Evolutionary conservation across 2,329 filamentous ascomycete species (phyloP).

Genomic region (Claviceps sp.): DNA sequence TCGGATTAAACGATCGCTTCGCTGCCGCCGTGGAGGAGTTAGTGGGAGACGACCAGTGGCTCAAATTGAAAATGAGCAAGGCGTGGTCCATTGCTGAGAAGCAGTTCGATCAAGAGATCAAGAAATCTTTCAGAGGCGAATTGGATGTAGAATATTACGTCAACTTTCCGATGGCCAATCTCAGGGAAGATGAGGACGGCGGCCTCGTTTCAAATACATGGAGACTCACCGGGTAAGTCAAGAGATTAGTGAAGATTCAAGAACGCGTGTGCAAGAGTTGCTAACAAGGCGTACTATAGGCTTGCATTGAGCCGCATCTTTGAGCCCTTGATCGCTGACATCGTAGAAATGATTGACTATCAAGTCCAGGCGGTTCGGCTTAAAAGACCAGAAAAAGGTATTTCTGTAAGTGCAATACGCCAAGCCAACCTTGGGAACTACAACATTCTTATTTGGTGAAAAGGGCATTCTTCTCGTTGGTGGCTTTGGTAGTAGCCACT

Average conservation of each 20-base stretch:
- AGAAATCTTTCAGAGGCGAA: slow-evolving; percentile 9
- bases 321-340: slow-evolving; percentile 10
- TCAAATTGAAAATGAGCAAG: slow-evolving; percentile 3
- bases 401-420: not conserved
- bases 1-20: slow-evolving; percentile 12
- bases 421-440: not conserved
- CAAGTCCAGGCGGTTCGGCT: slow-evolving; percentile 7
- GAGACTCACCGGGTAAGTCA: slow-evolving; percentile 10
- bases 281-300: not conserved
- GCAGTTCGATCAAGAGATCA: slow-evolving; percentile 11
- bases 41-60: slow-evolving; percentile 9
- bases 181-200: slow-evolving; percentile 8
- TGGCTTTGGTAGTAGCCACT: slow-evolving; percentile 4
- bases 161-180: slow-evolving; percentile 10
- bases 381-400: not conserved
- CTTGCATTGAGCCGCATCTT: slow-evolving; percentile 7
- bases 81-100: slow-evolving; percentile 7
- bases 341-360: slow-evolving; percentile 8
- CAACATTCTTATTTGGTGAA: not conserved
- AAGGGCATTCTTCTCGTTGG: slow-evolving; percentile 5
- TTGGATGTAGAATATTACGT: slow-evolving; percentile 8
- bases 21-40: slow-evolving; percentile 7
- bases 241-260: not conserved
- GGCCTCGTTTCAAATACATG: slow-evolving; percentile 8
- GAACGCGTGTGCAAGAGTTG: too few relatives aligned